phyloP scores from a whole-genome alignment of 495 filamentous ascomycete species.

The Neurospora tetrasperma region DNA sequence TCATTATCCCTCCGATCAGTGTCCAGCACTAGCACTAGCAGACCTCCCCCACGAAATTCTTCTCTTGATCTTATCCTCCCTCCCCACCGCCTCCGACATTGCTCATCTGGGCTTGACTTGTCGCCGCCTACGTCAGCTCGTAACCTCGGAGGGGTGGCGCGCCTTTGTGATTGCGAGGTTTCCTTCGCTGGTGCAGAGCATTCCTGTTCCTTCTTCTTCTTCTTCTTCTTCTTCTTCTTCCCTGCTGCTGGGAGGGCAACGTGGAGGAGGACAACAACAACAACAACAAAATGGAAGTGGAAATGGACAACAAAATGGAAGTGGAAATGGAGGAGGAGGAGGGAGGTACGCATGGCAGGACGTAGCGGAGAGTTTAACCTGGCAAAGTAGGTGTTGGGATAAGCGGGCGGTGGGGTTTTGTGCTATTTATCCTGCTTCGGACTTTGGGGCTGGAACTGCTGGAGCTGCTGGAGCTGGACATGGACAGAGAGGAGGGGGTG shows the following conservation, averaged over 20 bases:
- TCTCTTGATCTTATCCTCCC: slow-evolving; percentile 24
- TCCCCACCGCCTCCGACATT: slow-evolving; percentile 30
- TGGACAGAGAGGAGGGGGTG: background rate
- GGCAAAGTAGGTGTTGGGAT: slow-evolving; percentile 37
- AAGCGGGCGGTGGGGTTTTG: slow-evolving; percentile 25
- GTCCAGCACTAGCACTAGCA: too few species aligned
- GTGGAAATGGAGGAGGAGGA: background rate
- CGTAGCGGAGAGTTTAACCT: slow-evolving; percentile 29
- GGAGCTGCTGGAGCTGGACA: background rate
- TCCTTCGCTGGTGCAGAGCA: slow-evolving; percentile 7
- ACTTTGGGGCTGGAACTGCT: background rate
- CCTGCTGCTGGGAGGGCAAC: too few species aligned
- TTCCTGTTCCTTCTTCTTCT: too few species aligned
- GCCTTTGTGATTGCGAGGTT: slow-evolving; percentile 33
- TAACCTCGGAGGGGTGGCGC: slow-evolving; percentile 30
- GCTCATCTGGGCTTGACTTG: slow-evolving; percentile 23
- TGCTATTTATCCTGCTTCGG: slow-evolving; percentile 5
- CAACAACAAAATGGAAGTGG: too few species aligned
- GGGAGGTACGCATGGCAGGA: slow-evolving; percentile 22
- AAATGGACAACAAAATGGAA: background rate
- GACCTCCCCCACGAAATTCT: slow-evolving; percentile 32
- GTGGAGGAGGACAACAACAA: too few species aligned
- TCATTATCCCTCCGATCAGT: too few species aligned
- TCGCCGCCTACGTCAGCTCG: slow-evolving; percentile 17
- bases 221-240: too few species aligned